A percentile compares a stretch with the other conserved stretches of the same genome.
Conservation (phyloP, 2,329 filamentous ascomycete genomes). For the Colletotrichum zoysiae region DNA sequence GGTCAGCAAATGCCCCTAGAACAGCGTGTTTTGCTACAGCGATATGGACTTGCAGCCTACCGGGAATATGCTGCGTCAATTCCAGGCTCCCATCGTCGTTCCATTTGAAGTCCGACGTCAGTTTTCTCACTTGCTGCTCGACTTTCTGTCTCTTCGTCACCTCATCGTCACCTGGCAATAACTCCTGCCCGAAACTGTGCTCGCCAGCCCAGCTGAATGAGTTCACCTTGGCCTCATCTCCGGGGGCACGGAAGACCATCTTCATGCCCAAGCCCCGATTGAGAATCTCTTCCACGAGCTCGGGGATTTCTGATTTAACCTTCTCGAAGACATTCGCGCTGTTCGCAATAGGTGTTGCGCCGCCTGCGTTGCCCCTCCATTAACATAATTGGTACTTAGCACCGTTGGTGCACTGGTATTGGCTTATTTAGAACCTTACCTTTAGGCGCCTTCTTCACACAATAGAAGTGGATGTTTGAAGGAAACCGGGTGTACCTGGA, state of each 20-base stretch:
- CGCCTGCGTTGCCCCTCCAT: background rate
- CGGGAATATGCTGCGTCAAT: slow-evolving; percentile 42
- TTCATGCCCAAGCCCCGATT: slow-evolving; percentile 43
- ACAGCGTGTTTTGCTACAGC: background rate
- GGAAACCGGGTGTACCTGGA: slow-evolving; percentile 42
- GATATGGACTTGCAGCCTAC: background rate
- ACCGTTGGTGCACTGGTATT: background rate
- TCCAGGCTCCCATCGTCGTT: slow-evolving; percentile 38
- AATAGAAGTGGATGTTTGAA: slow-evolving; percentile 42
- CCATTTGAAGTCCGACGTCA: slow-evolving; percentile 41
- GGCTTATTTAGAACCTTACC: background rate
- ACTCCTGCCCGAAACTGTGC: slow-evolving; percentile 47
- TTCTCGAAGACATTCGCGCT: slow-evolving; percentile 38
- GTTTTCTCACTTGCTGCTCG: slow-evolving; percentile 39
- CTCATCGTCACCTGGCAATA: slow-evolving; percentile 44
- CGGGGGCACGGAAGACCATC: slow-evolving; percentile 43
- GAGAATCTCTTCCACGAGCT: slow-evolving; percentile 39
- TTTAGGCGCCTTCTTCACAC: slow-evolving; percentile 38
- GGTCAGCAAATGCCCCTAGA: background rate
- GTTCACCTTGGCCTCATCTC: slow-evolving; percentile 41
- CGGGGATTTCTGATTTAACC: slow-evolving; percentile 38
- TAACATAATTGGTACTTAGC: background rate
- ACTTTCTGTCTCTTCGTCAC: slow-evolving; percentile 30
- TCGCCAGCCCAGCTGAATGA: slow-evolving; percentile 42
- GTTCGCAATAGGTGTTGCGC: slow-evolving; percentile 40